Percentiles rank a stretch among this genome's conserved stretches.
Evolutionary conservation across 768 basidiomycete species (phyloP).

Genomic region (Tricholoma terreum): DNA sequence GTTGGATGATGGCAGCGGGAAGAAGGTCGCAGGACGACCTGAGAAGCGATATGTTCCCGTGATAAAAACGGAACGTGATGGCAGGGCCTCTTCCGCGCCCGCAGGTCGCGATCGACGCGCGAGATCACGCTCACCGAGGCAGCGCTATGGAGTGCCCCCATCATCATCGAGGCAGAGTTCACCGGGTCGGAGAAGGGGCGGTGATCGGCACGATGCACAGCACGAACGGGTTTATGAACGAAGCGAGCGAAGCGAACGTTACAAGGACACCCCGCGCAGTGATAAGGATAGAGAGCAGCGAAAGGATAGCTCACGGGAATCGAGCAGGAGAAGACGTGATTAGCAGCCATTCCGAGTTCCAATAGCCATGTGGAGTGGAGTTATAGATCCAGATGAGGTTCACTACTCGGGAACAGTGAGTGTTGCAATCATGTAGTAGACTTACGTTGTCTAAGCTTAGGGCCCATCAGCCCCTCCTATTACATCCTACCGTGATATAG

Average conservation of each 20-base stretch:
- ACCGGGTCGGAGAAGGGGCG: slow-evolving; percentile 38
- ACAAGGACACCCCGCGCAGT: slow-evolving; percentile 28
- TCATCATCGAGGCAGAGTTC: slow-evolving; percentile 48
- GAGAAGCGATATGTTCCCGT: slow-evolving; percentile 86
- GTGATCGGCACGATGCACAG: slow-evolving; percentile 1
- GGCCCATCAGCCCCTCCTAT: not conserved
- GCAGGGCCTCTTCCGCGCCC: slow-evolving; percentile 21
- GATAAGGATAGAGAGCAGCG: slow-evolving; percentile 30
- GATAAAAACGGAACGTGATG: slow-evolving; percentile 61
- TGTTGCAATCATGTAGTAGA: not conserved
- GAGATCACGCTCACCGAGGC: slow-evolving; percentile 36
- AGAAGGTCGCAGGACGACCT: slow-evolving; percentile 46
- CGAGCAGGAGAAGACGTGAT: slow-evolving; percentile 17
- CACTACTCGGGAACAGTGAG: not conserved
- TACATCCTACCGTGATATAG: too few species aligned
- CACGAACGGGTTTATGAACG: slow-evolving; percentile 16
- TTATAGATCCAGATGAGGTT: not conserved
- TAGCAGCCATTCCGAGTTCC: not conserved
- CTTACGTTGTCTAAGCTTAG: not conserved
- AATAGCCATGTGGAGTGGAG: not conserved
- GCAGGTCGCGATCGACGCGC: slow-evolving; percentile 22
- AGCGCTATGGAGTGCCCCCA: slow-evolving; percentile 31
- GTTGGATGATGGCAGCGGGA: slow-evolving; percentile 64
- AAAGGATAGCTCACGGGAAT: slow-evolving; percentile 28
- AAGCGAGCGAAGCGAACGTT: slow-evolving; percentile 10